Base-by-base conservation (phyloP, 1,284 basidiomycete species). In the Ustanciosporium gigantosporum region DNA sequence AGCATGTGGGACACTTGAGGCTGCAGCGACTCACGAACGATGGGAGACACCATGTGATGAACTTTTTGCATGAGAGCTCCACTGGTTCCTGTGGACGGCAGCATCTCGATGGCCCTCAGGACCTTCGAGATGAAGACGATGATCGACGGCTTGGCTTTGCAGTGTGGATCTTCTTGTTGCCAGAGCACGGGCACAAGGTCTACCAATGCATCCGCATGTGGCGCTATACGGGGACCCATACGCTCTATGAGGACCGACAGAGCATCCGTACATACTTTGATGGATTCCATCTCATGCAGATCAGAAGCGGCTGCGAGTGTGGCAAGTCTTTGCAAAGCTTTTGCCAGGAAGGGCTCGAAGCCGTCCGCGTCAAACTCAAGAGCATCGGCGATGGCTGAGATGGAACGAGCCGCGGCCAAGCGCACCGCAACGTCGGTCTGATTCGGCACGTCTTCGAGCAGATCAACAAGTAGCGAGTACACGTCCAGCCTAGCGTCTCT, bases 211-310 rank as follows among this genome's bases (percentile, higher is more conserved):
- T 64, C 45, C 9, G 71, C 59, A 31, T 71, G 66, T 17, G 74
- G 71, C 11, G 57, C 59, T 4, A 74, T 61, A 15, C 70, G 50
- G 2, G 69, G 36, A 16, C 74, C 75, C 44, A 75, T 61, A 13
- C 75, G 62, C 43, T 77, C 75, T 35, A 72, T 73, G 13, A 77
- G 43, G 25, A 77, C 62, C 16, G 70, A 57, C 3, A 77, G 58
- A 11, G 74, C 46, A 14, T 67, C 55, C 15, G 74, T 74, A 31
- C 70, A 71, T 6, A 70, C 68, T 42, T 65, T 66, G 49, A 77
- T 74, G 31, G 58, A 66, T 40, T 71, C 68, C 48, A 74, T 60
- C 47, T 74, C 71, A 29, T 64, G 44, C 36, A 77, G 43, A 3
- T 74, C 69, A 6, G 58, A 57, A 8, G 61, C 50, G 9, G 62